phyloP scores from a whole-genome alignment of 116 monocot species.

The Thalassia testudinum region DNA sequence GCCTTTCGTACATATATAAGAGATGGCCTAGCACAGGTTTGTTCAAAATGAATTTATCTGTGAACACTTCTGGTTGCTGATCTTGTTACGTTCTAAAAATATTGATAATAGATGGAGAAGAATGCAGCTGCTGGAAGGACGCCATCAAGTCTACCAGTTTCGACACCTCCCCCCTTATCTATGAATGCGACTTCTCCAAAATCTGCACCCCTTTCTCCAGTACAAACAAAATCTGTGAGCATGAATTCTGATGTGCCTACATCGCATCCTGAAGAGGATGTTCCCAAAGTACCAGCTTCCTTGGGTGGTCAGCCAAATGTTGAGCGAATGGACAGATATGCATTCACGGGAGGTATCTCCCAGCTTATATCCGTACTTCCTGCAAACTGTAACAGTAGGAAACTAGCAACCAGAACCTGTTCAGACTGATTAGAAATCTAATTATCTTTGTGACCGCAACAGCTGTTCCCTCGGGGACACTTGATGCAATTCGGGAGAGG shows the following conservation, averaged over 20 bases:
- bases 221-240: constrained; percentile 48
- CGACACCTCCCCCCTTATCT: constrained; percentile 80
- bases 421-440: not conserved
- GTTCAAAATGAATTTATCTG: not conserved
- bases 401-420: not conserved
- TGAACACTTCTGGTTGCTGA: not conserved
- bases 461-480: constrained; percentile 53
- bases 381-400: not conserved
- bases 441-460: not conserved
- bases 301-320: constrained; percentile 15
- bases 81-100: not conserved
- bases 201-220: constrained; percentile 55
- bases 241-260: constrained; percentile 21
- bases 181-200: constrained; percentile 53
- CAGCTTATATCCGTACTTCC: constrained; percentile 3
- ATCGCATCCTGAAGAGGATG: constrained; percentile 36
- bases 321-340: constrained; percentile 41
- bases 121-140: constrained; percentile 84
- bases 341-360: constrained; percentile 25
- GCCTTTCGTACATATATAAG: constrained; percentile 96
- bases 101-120: constrained; percentile 86
- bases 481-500: constrained; percentile 87
- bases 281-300: constrained; percentile 7
- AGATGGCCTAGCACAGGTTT: constrained; percentile 88
- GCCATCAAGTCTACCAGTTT: constrained; percentile 70